Percentiles rank a stretch among this genome's conserved stretches.
Conservation (phyloP, 2,329 filamentous ascomycete species). For the Penicillium sp. region DNA sequence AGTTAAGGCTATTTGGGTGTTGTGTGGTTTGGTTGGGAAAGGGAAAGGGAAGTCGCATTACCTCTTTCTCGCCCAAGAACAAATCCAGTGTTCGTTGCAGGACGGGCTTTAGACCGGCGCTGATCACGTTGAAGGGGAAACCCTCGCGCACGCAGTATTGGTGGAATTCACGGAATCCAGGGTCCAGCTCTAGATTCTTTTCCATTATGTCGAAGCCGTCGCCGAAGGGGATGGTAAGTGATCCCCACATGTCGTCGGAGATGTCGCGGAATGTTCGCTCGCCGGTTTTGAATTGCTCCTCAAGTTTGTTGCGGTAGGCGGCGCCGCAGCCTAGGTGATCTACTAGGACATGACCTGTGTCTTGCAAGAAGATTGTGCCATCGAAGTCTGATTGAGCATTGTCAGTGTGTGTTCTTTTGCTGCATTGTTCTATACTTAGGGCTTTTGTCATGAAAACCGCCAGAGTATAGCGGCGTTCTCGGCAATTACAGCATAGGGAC, state of each 20-base stretch:
- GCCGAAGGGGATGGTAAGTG: slow-evolving; percentile 64
- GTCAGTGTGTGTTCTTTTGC: background rate
- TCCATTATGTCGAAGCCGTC: slow-evolving; percentile 67
- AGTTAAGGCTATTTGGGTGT: background rate
- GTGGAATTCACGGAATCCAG: slow-evolving; percentile 64
- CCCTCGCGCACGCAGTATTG: slow-evolving; percentile 61
- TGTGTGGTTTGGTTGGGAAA: too few relatives aligned
- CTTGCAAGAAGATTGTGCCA: slow-evolving; percentile 70
- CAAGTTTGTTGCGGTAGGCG: slow-evolving; percentile 56
- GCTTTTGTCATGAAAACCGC: background rate
- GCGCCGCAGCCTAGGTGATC: slow-evolving; percentile 64
- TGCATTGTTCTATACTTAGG: background rate
- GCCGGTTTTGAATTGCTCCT: slow-evolving; percentile 64
- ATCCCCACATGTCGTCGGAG: slow-evolving; percentile 72
- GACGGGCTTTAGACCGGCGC: slow-evolving; percentile 65
- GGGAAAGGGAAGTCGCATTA: slow-evolving; percentile 23
- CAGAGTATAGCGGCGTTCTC: too few relatives aligned
- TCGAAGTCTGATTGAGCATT: slow-evolving; percentile 58
- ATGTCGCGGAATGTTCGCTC: slow-evolving; percentile 67
- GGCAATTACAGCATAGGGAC: background rate
- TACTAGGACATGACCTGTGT: slow-evolving; percentile 68
- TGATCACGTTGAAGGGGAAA: slow-evolving; percentile 69
- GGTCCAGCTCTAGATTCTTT: slow-evolving; percentile 61
- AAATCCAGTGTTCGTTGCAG: slow-evolving; percentile 61
- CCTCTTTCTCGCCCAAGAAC: slow-evolving; percentile 61